Evolutionary conservation across 1,284 basidiomycete species (phyloP), one percentile per base, ranked within the genome.

Genomic region (Heliocybe sulcata): DNA sequence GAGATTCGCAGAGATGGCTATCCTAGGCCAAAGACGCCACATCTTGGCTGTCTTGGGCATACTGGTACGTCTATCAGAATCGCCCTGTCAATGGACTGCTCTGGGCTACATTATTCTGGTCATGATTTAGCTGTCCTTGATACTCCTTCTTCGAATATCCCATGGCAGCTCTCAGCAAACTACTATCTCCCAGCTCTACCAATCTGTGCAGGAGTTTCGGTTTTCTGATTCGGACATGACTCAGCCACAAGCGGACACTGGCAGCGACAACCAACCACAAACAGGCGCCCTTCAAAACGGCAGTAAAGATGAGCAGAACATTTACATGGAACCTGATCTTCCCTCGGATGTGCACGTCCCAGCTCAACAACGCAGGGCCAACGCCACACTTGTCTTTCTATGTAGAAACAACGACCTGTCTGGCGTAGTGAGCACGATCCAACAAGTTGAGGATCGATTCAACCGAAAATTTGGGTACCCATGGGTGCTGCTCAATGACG

Each of bases 401-500:
- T 74, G 75, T 4, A 65, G 77, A 33, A 77, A 80, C 59, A 66
- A 65, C 8, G 79, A 80, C 60, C 63, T 90, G 19, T 72, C 74
- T 58, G 77, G 77, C 10, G 78, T 83, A 52, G 67, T 85, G 26
- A 67, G 71, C 42, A 81, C 75, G 60, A 76, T 85, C 20, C 74
- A 76, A 59, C 75, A 78, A 51, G 67, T 81, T 35, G 82, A 84
- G 59, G 75, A 80, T 49, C 72, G 79, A 10, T 85, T 89, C 67
- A 89, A 90, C 67, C 72, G 73, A 59, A 75, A 79, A 62, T 81
- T 77, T 57, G 68, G 77, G 25, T 90, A 90, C 64, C 85, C 87
- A 16, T 90, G 82, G 74, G 81, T 89, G 4, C 77, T 90, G 59
- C 69, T 90, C 29, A 90, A 90, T 61, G 87, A 90, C 20, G 80